A percentile compares a stretch with the other conserved stretches of the same genome.
Evolutionary conservation across 495 filamentous ascomycete genomes (phyloP).

Genomic region (Aspergillus biplanus): DNA sequence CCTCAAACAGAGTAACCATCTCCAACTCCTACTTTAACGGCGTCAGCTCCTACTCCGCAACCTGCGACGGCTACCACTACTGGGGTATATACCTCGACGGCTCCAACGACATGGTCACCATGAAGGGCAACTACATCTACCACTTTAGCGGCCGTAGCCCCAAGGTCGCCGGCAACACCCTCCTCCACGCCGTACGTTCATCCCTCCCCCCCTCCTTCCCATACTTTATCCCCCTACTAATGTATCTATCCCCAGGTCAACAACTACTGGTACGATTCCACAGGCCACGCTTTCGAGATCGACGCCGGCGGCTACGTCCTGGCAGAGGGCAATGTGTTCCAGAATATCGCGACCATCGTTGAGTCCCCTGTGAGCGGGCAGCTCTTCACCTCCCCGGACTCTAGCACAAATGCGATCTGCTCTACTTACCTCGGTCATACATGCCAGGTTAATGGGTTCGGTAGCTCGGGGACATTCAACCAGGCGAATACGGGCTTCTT

Average conservation of each 20-base stretch:
- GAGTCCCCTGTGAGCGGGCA: slow-evolving; percentile 38
- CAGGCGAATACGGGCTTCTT: slow-evolving; percentile 46
- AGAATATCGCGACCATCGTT: slow-evolving; percentile 46
- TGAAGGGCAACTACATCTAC: slow-evolving; percentile 55
- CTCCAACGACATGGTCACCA: slow-evolving; percentile 44
- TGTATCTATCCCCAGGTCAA: slow-evolving; percentile 43
- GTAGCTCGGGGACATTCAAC: slow-evolving; percentile 43
- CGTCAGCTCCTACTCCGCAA: slow-evolving; percentile 40
- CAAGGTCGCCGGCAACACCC: slow-evolving; percentile 47
- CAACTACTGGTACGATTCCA: slow-evolving; percentile 60
- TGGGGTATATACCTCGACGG: slow-evolving; percentile 50
- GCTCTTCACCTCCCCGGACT: slow-evolving; percentile 45
- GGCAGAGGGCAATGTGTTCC: slow-evolving; percentile 64
- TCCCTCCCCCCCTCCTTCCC: background rate
- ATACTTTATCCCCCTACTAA: background rate
- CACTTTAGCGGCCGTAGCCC: slow-evolving; percentile 46
- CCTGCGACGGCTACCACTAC: slow-evolving; percentile 52
- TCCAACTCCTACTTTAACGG: slow-evolving; percentile 53
- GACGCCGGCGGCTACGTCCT: slow-evolving; percentile 53
- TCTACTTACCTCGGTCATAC: slow-evolving; percentile 43
- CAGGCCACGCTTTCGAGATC: slow-evolving; percentile 61
- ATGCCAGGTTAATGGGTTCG: slow-evolving; percentile 53
- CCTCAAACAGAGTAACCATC: slow-evolving; percentile 49
- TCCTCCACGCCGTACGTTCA: slow-evolving; percentile 42
- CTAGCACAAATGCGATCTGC: slow-evolving; percentile 44